phyloP scores from a whole-genome alignment of 169 alveolate genomes.

The Cyclospora cayetanensis region DNA sequence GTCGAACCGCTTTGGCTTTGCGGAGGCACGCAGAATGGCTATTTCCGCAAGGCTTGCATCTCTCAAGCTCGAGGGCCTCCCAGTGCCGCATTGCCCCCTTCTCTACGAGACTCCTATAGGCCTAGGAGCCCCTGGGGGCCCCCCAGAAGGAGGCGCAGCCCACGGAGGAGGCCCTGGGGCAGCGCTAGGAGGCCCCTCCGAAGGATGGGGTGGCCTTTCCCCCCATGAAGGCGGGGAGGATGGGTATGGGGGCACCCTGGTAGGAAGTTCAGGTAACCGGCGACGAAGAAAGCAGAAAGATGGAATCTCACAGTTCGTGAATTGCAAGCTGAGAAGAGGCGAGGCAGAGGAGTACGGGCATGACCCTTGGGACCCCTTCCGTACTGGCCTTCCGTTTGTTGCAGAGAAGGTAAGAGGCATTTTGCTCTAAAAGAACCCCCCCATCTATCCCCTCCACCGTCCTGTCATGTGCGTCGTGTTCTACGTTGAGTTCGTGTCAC shows the following conservation, averaged over 20 bases:
- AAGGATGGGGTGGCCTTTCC: slow-evolving; percentile 35
- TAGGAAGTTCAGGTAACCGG: not conserved
- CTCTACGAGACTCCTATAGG: slow-evolving; percentile 24
- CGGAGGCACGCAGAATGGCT: slow-evolving; percentile 60
- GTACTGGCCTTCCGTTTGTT: slow-evolving; percentile 6
- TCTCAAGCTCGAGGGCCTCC: slow-evolving; percentile 29
- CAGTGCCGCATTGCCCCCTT: slow-evolving; percentile 34
- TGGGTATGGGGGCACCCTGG: not conserved
- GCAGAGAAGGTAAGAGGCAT: slow-evolving; percentile 13
- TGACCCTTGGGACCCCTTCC: slow-evolving; percentile 11
- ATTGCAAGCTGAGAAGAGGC: not conserved
- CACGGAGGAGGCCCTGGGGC: not conserved
- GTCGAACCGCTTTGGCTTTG: slow-evolving; percentile 67
- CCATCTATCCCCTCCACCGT: too few species aligned
- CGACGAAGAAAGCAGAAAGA: slow-evolving; percentile 13
- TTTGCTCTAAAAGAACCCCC: too few species aligned
- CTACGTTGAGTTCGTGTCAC: too few species aligned
- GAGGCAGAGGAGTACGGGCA: slow-evolving; percentile 18
- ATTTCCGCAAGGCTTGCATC: slow-evolving; percentile 58
- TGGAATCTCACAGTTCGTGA: not conserved
- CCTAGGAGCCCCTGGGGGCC: not conserved
- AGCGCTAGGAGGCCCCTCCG: not conserved
- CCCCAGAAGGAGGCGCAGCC: not conserved
- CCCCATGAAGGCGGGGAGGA: slow-evolving; percentile 31
- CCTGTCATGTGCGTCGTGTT: too few species aligned